Evolutionary conservation across 225 moss, liverwort and hornwort genomes (phyloP).

Genomic region (Takakia lepidozioides): DNA sequence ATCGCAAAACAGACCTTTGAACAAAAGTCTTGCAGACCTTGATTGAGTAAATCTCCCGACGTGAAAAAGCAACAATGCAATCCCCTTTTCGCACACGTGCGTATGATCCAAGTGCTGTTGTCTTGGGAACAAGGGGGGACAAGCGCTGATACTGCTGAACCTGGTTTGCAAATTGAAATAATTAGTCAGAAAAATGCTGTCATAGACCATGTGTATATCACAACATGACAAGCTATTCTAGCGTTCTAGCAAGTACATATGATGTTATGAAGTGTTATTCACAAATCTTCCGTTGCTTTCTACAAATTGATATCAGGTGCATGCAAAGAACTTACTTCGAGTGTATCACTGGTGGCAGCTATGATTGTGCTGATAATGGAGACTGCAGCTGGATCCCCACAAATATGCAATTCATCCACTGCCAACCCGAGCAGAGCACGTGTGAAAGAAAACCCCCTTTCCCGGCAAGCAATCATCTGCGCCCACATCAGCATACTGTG

Average conservation of each 20-base stretch:
- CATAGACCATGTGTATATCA: too few relatives aligned
- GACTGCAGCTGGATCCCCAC: constrained; percentile 33
- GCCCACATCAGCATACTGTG: constrained; percentile 6
- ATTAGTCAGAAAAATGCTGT: too few relatives aligned
- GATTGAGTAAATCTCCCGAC: constrained; percentile 23
- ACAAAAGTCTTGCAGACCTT: constrained; percentile 10
- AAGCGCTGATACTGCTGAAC: constrained; percentile 24
- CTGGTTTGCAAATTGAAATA: constrained; percentile 3
- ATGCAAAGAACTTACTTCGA: too few relatives aligned
- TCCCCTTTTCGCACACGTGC: constrained; percentile 17
- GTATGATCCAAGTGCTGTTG: constrained; percentile 18
- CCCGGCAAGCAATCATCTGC: constrained; percentile 37
- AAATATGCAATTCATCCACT: constrained; percentile 35
- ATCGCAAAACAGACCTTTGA: too few relatives aligned
- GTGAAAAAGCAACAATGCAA: constrained; percentile 27
- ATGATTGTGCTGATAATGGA: constrained; percentile 18
- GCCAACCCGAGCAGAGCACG: constrained; percentile 35
- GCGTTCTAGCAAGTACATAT: too few relatives aligned
- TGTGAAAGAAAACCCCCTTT: constrained; percentile 32
- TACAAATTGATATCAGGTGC: too few relatives aligned
- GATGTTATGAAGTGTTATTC: too few relatives aligned
- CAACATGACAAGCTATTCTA: too few relatives aligned
- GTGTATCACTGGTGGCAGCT: constrained; percentile 12
- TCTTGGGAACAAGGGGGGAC: constrained; percentile 12
- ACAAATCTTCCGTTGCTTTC: too few relatives aligned